phyloP scores from a whole-genome alignment of 1,284 basidiomycete genomes.

The Leccinum fallax region DNA sequence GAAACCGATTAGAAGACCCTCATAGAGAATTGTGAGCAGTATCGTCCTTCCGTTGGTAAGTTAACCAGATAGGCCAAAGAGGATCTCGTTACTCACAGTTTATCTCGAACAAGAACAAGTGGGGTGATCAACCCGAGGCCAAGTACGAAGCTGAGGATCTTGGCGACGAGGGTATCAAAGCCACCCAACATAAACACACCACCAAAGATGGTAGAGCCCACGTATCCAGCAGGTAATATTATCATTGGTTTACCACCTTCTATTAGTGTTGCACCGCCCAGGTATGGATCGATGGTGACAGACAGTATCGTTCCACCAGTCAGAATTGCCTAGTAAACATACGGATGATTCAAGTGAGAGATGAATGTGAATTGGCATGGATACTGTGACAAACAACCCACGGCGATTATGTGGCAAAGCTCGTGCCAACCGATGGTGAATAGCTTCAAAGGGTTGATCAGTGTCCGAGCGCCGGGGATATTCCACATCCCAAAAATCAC shows the following conservation, averaged over 20 bases:
- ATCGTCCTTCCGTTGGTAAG: constrained; percentile 60
- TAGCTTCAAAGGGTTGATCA: constrained; percentile 80
- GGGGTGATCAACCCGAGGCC: constrained; percentile 75
- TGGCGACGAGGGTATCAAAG: constrained; percentile 78
- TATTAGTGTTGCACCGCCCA: constrained; percentile 78
- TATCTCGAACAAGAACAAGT: constrained; percentile 77
- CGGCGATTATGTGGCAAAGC: constrained; percentile 76
- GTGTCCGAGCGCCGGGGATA: constrained; percentile 69
- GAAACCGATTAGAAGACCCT: constrained; percentile 76
- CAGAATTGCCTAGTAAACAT: constrained; percentile 58
- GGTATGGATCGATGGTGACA: constrained; percentile 79
- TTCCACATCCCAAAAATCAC: constrained; percentile 83
- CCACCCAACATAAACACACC: constrained; percentile 77
- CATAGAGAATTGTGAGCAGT: constrained; percentile 70
- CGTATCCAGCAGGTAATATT: constrained; percentile 74
- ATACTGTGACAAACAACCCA: constrained; percentile 40
- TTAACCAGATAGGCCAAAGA: constrained; percentile 2
- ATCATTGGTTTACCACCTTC: constrained; percentile 70
- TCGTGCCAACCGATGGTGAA: constrained; percentile 86
- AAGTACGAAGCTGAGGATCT: constrained; percentile 80
- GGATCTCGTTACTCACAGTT: constrained; percentile 58
- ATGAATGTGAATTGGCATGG: constrained; percentile 9
- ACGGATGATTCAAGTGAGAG: constrained; percentile 6
- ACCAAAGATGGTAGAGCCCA: constrained; percentile 79
- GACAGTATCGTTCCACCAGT: constrained; percentile 75